These are phyloP conservation scores for Penicillium palitans DNA, from an alignment of 2,329 filamentous ascomycete species.

Conservation along the genomic window DNA sequence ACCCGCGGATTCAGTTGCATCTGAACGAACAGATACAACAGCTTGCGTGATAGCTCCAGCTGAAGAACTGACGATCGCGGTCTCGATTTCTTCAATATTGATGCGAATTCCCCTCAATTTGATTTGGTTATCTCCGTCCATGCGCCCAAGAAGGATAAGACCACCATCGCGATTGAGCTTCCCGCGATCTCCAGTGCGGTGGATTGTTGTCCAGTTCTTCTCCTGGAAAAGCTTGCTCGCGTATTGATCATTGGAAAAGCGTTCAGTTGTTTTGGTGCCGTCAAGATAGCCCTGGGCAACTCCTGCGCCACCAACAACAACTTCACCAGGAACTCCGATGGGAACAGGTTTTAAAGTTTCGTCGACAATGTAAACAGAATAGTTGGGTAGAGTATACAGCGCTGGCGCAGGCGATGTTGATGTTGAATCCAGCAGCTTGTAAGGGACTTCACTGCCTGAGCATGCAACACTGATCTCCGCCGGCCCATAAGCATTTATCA, in stretches of 20 bases:
- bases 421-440: background rate
- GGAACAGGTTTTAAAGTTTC: constrained; percentile 40
- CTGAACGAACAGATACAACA: constrained; percentile 17
- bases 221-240: constrained; percentile 13
- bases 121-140: constrained; percentile 32
- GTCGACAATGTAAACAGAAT: constrained; percentile 46
- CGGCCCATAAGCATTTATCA: constrained; percentile 34
- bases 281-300: constrained; percentile 22
- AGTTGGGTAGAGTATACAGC: constrained; percentile 39
- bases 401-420: background rate
- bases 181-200: constrained; percentile 20
- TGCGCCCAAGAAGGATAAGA: constrained; percentile 31
- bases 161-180: constrained; percentile 25
- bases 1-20: background rate
- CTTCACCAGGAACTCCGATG: constrained; percentile 45
- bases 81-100: constrained; percentile 52
- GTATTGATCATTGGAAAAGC: constrained; percentile 14
- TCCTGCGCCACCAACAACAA: constrained; percentile 39
- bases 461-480: constrained; percentile 28
- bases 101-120: constrained; percentile 41
- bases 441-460: constrained; percentile 24
- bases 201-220: constrained; percentile 14
- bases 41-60: constrained; percentile 18
- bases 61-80: constrained; percentile 29
- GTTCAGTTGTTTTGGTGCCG: constrained; percentile 1